Base-by-base conservation (phyloP, 345 rosid genomes). In the Sapria himalayana region DNA sequence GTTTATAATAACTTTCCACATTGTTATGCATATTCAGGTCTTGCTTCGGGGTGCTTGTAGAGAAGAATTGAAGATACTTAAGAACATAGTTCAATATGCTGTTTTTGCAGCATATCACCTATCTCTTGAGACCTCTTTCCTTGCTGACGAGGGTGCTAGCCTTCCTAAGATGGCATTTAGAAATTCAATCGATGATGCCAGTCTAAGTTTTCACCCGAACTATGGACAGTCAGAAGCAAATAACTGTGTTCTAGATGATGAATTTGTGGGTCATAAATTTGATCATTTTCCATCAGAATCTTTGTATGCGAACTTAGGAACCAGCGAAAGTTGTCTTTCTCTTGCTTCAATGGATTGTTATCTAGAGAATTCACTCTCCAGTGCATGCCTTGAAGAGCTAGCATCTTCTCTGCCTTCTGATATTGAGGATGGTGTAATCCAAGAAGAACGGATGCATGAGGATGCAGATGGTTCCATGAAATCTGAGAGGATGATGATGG, bases 131-230 rank as follows among this genome's bases (percentile, higher is more conserved):
- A 84, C 99, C 55, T 91, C 92, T 29, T 91, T 84, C 51, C 99
- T 91, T 54, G 95, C 94, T 22, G 99, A 91, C 50, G 99, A 91
- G 73, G 96, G 96, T 46, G 99, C 99, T 60, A 73, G 74, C 39
- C 76, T 91, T 58, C 96, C 99, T 51, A 75, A 52, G 52, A 51
- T 66, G 59, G 51, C 33, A 29, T 56, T 44, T 35, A 73, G 66
- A 43, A 58, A 41, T 46, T 62, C 69, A 10, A 20, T 55, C 43
- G 74, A 62, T 38, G 52, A 44, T 48, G 52, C 58, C 39, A 50
- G 59, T 56, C 62, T 74, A 22, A 54, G 72, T 42, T 45, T 49
- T 40, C 25, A 43, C 45, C 59, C 55, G 15, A 29, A 43, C n/a
- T 41, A 33, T 57, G 49, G 19, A 25, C 52, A 46, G 50, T 43